Percentiles rank a stretch among this genome's conserved stretches.
Evolutionary conservation across 805 yeast genomes (phyloP).

Genomic region (Kuraishia cidri): DNA sequence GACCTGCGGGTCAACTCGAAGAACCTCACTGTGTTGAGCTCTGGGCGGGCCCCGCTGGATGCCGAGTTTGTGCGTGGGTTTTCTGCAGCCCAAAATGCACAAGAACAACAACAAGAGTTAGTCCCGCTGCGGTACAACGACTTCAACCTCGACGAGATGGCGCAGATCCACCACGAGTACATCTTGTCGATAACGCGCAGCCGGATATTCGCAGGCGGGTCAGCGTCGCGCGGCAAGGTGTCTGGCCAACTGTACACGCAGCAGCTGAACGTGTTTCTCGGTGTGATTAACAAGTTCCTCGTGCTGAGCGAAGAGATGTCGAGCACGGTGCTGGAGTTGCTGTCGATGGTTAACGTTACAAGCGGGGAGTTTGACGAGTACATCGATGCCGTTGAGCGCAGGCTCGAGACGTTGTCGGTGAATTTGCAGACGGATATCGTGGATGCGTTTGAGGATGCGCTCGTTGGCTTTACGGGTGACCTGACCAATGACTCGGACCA

Average conservation of each 20-base stretch:
- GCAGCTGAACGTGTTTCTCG: constrained; percentile 28
- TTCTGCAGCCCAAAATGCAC: too few relatives aligned
- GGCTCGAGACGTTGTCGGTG: constrained; percentile 26
- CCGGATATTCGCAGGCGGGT: constrained; percentile 20
- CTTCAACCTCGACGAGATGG: constrained; percentile 42
- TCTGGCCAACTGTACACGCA: constrained; percentile 31
- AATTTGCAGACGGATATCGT: constrained; percentile 27
- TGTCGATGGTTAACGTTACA: constrained; percentile 18
- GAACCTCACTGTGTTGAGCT: constrained; percentile 9
- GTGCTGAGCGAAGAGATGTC: constrained; percentile 26
- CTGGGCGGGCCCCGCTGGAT: constrained; percentile 8
- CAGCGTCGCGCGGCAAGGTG: constrained; percentile 19
- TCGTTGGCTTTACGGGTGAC: constrained; percentile 53
- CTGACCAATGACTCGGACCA: constrained; percentile 41
- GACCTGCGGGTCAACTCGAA: constrained; percentile 6
- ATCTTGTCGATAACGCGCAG: constrained; percentile 25
- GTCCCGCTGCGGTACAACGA: constrained; percentile 12
- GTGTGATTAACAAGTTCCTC: constrained; percentile 27
- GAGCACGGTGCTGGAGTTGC: constrained; percentile 21
- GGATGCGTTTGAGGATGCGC: constrained; percentile 46
- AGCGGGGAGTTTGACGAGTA: constrained; percentile 13
- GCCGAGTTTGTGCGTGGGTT: too few relatives aligned
- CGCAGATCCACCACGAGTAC: constrained; percentile 21
- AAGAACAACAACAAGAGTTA: too few relatives aligned
- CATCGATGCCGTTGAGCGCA: constrained; percentile 2